Conservation (phyloP, 1,284 basidiomycete genomes). For the Hemileia vastatrix region DNA sequence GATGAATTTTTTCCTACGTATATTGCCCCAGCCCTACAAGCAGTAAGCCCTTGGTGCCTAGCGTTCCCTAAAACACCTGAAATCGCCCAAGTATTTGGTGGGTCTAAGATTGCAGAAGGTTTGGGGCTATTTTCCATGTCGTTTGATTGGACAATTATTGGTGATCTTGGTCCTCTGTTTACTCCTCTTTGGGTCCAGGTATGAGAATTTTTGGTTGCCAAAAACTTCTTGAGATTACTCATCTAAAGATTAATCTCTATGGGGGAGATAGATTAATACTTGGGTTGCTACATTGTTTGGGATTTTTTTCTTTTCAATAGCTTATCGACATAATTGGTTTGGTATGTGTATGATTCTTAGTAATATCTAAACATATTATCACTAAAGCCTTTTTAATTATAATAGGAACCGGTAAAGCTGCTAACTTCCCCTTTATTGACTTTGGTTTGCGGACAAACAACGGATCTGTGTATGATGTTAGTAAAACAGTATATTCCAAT, state of each 20-base stretch:
- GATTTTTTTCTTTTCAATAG: conserved; percentile 17
- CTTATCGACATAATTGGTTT: conserved; percentile 18
- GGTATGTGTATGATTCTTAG: too few species aligned
- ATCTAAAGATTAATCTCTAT: too few species aligned
- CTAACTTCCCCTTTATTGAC: too few species aligned
- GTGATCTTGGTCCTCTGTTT: conserved; percentile 15
- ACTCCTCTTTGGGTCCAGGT: conserved; percentile 21
- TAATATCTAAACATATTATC: too few species aligned
- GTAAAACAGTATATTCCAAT: conserved; percentile 3
- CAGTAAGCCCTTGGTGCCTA: conserved; percentile 21
- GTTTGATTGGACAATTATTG: conserved; percentile 18
- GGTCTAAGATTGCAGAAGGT: conserved; percentile 8
- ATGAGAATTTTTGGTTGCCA: too few species aligned
- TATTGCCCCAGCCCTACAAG: conserved; percentile 20
- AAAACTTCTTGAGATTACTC: too few species aligned
- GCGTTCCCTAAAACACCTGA: conserved; percentile 6
- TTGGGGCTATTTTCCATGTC: conserved; percentile 12
- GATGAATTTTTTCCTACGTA: conserved; percentile 19
- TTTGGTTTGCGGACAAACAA: too few species aligned
- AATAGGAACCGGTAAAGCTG: too few species aligned
- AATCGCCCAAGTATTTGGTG: conserved; percentile 17
- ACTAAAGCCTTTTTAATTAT: too few species aligned
- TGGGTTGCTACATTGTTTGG: too few species aligned
- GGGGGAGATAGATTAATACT: too few species aligned
- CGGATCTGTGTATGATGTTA: conserved; percentile 13